These are phyloP conservation scores for Pharus latifolius DNA, from an alignment of 176 grass and related monocot genomes.

Conservation along the genomic window DNA sequence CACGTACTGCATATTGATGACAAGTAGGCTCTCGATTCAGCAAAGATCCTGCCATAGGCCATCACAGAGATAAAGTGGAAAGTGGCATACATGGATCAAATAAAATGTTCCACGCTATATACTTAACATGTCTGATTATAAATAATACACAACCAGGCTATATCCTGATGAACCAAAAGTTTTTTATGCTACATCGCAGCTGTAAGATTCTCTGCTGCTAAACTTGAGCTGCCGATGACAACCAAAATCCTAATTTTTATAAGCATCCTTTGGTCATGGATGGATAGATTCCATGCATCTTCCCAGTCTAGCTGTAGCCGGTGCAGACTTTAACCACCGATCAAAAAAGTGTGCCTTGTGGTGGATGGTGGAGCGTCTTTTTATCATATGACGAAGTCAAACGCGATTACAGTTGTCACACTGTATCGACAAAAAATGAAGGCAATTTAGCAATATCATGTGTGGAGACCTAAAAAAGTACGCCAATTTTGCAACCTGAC, in stretches of 20 bases:
- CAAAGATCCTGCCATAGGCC: not conserved
- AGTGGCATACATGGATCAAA: not conserved
- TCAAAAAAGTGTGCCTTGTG: not conserved
- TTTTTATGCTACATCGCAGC: not conserved
- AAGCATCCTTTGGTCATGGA: not conserved
- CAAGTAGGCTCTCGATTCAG: not conserved
- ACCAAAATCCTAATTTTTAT: not conserved
- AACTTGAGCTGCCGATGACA: not conserved
- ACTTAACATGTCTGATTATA: not conserved
- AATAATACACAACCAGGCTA: not conserved
- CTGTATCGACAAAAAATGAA: not conserved
- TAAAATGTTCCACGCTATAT: not conserved
- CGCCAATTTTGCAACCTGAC: too few species aligned
- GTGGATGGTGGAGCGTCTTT: not conserved
- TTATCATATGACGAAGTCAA: not conserved
- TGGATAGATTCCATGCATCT: not conserved
- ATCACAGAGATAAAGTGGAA: not conserved
- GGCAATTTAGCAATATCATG: not conserved
- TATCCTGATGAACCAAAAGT: not conserved
- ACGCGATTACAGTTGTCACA: not conserved
- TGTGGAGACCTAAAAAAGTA: too few species aligned
- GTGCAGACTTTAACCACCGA: not conserved
- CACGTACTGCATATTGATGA: not conserved
- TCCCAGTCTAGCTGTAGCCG: not conserved
- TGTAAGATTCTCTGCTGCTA: constrained; percentile 1